Conservation (phyloP, 1,139 yeast species). For the Ogataea hybrid region DNA sequence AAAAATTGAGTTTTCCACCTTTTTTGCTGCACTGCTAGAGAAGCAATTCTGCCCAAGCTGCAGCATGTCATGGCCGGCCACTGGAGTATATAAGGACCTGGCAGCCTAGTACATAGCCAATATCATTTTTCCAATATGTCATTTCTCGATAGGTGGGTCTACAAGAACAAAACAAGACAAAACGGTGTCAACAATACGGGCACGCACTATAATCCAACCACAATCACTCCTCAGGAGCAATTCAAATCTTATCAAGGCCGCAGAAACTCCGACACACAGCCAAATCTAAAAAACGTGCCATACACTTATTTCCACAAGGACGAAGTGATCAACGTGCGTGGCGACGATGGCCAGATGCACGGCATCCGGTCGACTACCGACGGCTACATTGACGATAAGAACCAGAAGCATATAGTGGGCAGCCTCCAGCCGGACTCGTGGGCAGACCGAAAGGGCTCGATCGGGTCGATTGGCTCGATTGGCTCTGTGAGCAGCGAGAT, state of each 20-base stretch:
- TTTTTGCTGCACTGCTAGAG: constrained; percentile 2
- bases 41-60: constrained; percentile 5
- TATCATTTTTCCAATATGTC: constrained; percentile 22
- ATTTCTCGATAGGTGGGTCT: constrained; percentile 35
- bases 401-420: background rate
- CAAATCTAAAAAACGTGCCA: constrained; percentile 32
- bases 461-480: constrained; percentile 8
- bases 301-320: constrained; percentile 23
- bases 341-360: constrained; percentile 4
- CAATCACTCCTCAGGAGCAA: constrained; percentile 18
- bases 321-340: constrained; percentile 8
- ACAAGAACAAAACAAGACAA: constrained; percentile 22
- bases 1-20: constrained; percentile 7
- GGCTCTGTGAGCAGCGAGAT: background rate
- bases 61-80: background rate
- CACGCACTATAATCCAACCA: constrained; percentile 20
- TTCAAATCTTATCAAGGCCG: constrained; percentile 15
- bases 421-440: background rate
- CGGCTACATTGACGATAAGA: constrained; percentile 3
- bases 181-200: constrained; percentile 29
- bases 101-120: background rate
- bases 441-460: constrained; percentile 12
- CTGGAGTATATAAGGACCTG: constrained; percentile 9
- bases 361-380: background rate
- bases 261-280: constrained; percentile 17